Conservation (phyloP, 2,329 filamentous ascomycete species). For the Parasarocladium wereldwijsianum region DNA sequence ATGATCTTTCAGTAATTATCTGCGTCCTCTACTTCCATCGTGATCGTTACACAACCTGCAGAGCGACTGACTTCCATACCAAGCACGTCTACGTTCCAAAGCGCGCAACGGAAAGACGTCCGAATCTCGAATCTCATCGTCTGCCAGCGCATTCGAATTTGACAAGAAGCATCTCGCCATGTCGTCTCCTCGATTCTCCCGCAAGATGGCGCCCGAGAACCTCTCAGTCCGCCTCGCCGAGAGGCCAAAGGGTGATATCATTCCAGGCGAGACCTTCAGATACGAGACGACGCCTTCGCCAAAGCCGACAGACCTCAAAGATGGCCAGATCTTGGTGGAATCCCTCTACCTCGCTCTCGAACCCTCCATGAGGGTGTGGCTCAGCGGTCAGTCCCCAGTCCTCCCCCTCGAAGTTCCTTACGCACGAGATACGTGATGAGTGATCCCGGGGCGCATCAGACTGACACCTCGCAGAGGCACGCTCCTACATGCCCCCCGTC, state of each 20-base stretch:
- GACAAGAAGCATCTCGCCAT: background rate
- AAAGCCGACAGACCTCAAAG: conserved; percentile 36
- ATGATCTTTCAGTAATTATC: too few species aligned
- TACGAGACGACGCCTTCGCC: conserved; percentile 35
- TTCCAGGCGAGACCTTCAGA: conserved; percentile 51
- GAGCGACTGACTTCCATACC: too few species aligned
- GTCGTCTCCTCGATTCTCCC: background rate
- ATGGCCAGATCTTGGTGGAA: conserved; percentile 49
- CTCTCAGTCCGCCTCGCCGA: conserved; percentile 45
- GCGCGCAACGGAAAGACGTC: too few species aligned
- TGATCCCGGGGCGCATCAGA: too few species aligned
- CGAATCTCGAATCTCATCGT: too few species aligned
- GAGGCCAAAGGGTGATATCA: conserved; percentile 43
- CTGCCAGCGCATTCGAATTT: too few species aligned
- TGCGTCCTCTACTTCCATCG: too few species aligned
- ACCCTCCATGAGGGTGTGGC: conserved; percentile 63
- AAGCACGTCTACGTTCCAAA: too few species aligned
- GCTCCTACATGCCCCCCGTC: conserved; percentile 54
- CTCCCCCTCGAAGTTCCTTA: too few species aligned
- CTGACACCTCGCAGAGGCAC: conserved; percentile 18
- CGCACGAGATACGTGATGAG: background rate
- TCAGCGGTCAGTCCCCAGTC: conserved; percentile 32
- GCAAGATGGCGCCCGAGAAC: conserved; percentile 27
- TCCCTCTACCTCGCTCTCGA: conserved; percentile 53
- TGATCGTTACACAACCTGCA: too few species aligned